phyloP scores from a whole-genome alignment of 192 early-diverging fungal genomes.

The Polychytrium aggregatum region DNA sequence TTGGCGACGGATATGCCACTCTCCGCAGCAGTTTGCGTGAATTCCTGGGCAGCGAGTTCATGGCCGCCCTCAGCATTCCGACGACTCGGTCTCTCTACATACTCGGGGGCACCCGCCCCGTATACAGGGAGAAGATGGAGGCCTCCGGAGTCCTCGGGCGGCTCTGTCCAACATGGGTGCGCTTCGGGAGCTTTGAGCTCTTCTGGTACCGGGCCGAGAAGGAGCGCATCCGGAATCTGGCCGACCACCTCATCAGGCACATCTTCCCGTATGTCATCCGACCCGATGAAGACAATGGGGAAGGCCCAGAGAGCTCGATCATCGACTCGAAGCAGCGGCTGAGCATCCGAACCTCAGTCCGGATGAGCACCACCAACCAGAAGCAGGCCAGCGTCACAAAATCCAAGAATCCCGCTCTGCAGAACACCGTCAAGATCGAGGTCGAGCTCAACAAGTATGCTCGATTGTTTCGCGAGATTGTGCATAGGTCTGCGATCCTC shows the following conservation, averaged over 20 bases:
- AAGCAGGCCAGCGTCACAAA: too few species aligned
- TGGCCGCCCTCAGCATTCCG: slow-evolving; percentile 57
- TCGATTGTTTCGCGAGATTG: slow-evolving; percentile 41
- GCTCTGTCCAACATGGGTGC: slow-evolving; percentile 58
- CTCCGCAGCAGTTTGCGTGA: slow-evolving; percentile 71
- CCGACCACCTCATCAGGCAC: slow-evolving; percentile 57
- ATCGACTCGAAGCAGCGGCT: neutral
- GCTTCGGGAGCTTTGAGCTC: slow-evolving; percentile 80
- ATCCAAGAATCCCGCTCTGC: neutral
- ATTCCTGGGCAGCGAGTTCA: slow-evolving; percentile 58
- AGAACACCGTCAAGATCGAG: neutral
- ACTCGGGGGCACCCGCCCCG: slow-evolving; percentile 39
- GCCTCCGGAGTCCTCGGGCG: slow-evolving; percentile 62
- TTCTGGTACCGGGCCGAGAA: slow-evolving; percentile 53
- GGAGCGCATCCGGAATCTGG: slow-evolving; percentile 36
- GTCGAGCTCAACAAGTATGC: slow-evolving; percentile 40
- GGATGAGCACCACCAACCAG: too few species aligned
- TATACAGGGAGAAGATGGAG: slow-evolving; percentile 48
- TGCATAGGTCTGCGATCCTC: slow-evolving; percentile 53
- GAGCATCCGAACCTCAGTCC: neutral
- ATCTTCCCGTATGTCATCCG: slow-evolving; percentile 26
- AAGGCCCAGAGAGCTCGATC: neutral
- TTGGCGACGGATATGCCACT: slow-evolving; percentile 75
- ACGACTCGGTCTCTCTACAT: slow-evolving; percentile 64
- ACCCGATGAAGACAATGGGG: neutral